Conservation (phyloP, 352 stramenopile genomes). For the Phytopythium aichiense region DNA sequence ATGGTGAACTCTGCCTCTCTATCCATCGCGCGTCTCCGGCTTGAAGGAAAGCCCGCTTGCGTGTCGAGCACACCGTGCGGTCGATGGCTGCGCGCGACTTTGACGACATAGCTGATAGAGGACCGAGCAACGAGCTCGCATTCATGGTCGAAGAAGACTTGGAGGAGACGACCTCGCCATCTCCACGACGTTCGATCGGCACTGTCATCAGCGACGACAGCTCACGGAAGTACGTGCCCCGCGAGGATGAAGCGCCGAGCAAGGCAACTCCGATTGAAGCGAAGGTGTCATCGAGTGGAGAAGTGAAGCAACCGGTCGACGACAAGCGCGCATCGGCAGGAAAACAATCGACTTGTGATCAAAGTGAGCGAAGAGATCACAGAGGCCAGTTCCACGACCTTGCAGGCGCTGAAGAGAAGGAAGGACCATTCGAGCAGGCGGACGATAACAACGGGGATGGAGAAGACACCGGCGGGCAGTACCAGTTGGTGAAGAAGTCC, state of each 20-base stretch:
- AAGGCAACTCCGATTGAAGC: neutral
- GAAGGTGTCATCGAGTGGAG: neutral
- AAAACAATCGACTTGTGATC: neutral
- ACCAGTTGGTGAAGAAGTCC: constrained; percentile 59
- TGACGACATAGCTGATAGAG: neutral
- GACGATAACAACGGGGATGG: constrained; percentile 21
- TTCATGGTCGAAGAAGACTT: neutral
- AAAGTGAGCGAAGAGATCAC: neutral
- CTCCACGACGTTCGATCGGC: neutral
- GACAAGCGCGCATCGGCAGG: neutral
- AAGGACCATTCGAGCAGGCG: neutral
- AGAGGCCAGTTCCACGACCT: neutral
- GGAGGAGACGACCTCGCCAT: neutral
- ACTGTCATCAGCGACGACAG: neutral
- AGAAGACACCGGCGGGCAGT: constrained; percentile 15
- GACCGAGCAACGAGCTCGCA: neutral
- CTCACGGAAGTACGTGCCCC: neutral
- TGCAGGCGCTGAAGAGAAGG: neutral
- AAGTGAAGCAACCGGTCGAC: neutral
- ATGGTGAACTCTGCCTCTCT: neutral
- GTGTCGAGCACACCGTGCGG: neutral
- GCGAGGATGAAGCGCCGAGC: neutral
- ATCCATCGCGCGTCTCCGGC: neutral
- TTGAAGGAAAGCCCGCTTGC: neutral
- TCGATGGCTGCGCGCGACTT: neutral